Evolutionary conservation across 257 asterid genomes (phyloP).

Genomic region (Solanum habrochaites): DNA sequence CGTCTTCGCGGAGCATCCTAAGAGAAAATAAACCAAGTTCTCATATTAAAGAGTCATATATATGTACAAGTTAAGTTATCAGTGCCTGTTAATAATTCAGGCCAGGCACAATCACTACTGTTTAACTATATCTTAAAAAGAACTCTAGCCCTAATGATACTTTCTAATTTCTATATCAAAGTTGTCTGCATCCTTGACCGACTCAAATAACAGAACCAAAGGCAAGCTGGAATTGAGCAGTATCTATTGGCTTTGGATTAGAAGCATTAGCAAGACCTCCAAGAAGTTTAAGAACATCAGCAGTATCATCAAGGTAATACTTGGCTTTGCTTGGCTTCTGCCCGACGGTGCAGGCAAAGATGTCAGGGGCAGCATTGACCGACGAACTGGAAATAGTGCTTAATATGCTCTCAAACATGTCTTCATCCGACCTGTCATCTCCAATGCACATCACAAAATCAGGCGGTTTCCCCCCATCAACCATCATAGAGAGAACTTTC

Average conservation of each 20-base stretch:
- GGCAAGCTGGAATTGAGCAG: conserved; percentile 39
- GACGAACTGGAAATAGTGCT: conserved; percentile 26
- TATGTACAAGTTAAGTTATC: conserved; percentile 41
- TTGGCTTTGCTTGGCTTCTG: conserved; percentile 97
- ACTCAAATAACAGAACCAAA: conserved; percentile 35
- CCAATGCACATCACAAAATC: conserved; percentile 82
- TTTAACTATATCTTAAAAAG: conserved; percentile 9
- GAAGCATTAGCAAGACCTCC: conserved; percentile 55
- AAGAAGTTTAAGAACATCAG: conserved; percentile 63
- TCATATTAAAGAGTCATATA: conserved; percentile 8
- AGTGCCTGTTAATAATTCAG: conserved; percentile 15
- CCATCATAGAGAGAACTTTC: conserved; percentile 54
- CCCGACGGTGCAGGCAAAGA: conserved; percentile 91
- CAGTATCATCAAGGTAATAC: conserved; percentile 71
- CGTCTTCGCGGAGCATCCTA: not conserved
- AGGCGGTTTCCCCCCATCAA: conserved; percentile 34
- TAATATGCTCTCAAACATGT: conserved; percentile 81
- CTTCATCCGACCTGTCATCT: conserved; percentile 83
- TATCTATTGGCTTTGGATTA: conserved; percentile 41
- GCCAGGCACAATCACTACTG: conserved; percentile 18
- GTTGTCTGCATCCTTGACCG: not conserved
- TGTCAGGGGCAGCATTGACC: conserved; percentile 37
- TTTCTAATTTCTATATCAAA: conserved; percentile 7
- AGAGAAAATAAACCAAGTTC: not conserved
- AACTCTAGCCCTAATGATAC: not conserved